A percentile compares a stretch with the other conserved stretches of the same genome.
These are phyloP conservation scores for Phytopythium chamaehyphon DNA, from an alignment of 352 stramenopile genomes.

Conservation along the genomic window DNA sequence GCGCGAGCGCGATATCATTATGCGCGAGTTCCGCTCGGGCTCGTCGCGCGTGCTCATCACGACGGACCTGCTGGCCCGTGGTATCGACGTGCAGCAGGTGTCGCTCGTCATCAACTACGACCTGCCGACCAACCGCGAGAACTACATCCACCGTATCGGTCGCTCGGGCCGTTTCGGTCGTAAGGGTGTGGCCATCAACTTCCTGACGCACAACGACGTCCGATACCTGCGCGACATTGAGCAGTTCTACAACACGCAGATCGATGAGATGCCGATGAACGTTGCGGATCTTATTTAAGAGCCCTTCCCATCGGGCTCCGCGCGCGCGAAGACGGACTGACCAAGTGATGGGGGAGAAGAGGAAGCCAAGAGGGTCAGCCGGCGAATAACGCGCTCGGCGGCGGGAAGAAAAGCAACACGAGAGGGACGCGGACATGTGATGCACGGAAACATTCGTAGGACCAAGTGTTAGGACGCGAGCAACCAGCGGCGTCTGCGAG, in stretches of 20 bases:
- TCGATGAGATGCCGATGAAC: slow-evolving; percentile 99
- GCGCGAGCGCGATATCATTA: slow-evolving; percentile 99
- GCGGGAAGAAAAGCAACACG: slow-evolving; percentile 14
- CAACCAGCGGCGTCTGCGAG: no score
- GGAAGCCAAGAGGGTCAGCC: slow-evolving; percentile 4
- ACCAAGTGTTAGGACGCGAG: slow-evolving; percentile 31
- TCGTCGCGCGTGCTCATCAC: slow-evolving; percentile 99
- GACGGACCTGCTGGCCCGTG: slow-evolving; percentile 97
- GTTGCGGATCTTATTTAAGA: slow-evolving; percentile 99
- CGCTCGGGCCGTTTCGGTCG: slow-evolving; percentile 99
- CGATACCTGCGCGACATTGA: slow-evolving; percentile 99
- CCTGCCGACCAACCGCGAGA: slow-evolving; percentile 99
- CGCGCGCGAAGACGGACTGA: no score
- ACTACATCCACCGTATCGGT: slow-evolving; percentile 99
- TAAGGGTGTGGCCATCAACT: slow-evolving; percentile 99
- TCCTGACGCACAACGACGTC: slow-evolving; percentile 98
- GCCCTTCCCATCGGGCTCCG: slow-evolving; percentile 15
- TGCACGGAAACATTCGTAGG: slow-evolving; percentile 27
- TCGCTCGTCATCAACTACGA: slow-evolving; percentile 99
- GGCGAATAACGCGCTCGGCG: background rate
- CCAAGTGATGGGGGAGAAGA: slow-evolving; percentile 7
- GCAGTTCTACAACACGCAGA: slow-evolving; percentile 99
- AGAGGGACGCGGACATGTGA: slow-evolving; percentile 25
- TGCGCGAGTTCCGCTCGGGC: slow-evolving; percentile 99
- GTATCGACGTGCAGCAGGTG: slow-evolving; percentile 99